Evolutionary conservation across 371 early-diverging fungal genomes (phyloP), one percentile per base, ranked within the genome.

Genomic region (Syncephalastrum sp.): DNA sequence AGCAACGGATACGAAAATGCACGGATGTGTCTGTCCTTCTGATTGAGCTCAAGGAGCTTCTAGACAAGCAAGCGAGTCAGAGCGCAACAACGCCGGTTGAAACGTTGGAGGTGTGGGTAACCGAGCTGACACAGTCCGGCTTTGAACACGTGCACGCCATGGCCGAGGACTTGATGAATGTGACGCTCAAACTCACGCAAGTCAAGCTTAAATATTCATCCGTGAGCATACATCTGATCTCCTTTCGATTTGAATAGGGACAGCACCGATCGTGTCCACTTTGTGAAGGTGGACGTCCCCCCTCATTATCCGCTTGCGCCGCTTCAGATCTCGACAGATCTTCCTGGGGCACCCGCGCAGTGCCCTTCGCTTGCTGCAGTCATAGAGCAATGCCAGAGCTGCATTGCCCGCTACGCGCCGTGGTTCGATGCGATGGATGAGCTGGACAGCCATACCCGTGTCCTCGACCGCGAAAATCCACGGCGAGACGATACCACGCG

Each of bases 401-500:
- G 43, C 21, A 53, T 59, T 27, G 21, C 21, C 10, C 53, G 59
- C 24, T 33, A 33, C 8, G 38, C 38, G 38, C 38, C 38, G 2
- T 42, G 74, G 16, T 79, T 76, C 49, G 50, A 63, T 21, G 59
- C 67, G 27, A 47, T 79, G 60, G 77, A 79, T 56, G 74, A 77
- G 47, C 21, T 79, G 42, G 82, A 79, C 50, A 19, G 25, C 0
- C 47, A 75, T 27, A 66, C 69, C 38, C 64, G 70, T 23, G 63
- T 78, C 4, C 45, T 81, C 3, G 79, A 76, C 46, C 79, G 77
- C 13, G 73, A 68, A 4, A 53, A 60, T 2, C 77, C 75, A 14
- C 66, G 25, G 3, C 44, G 74, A 44, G 54, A 54, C 27, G 73
- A 78, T 17, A 19, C 57, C 21, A 69, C 65, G 60, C 73, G 81